Base-by-base conservation (phyloP, 2,329 filamentous ascomycete species). In the Pyrenophora teres region DNA sequence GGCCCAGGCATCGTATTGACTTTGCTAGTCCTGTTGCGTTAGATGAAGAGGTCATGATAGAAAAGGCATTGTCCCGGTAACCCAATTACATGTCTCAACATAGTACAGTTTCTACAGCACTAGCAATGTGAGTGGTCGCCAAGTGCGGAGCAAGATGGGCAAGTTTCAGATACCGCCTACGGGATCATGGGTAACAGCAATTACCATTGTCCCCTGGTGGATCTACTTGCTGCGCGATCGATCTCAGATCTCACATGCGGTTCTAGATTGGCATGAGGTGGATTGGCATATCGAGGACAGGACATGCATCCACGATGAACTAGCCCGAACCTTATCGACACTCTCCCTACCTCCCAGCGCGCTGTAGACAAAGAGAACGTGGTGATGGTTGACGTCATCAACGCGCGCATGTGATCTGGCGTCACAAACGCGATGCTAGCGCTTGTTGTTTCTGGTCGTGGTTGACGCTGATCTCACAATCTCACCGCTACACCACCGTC, bases 361-460 rank as follows among this genome's bases (percentile, higher is more conserved):
- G 33, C 12, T 19, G 13, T 31, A 10, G 35, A 13, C 21, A 50
- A 31, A 38, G 18, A 33, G 12, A 15, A 37, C 25, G 25, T 31
- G 39, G 40, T 32, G 32, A 19, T 50, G 31, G 27, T 39, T 40
- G 42, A 54, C 48, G 47, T 54, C 47, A 51, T 51, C 33, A 21
- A 33, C 25, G 25, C 35, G 21, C 19, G 46, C 52, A 54, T 46
- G 41, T 51, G 52, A 51, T 33, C 35, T 54, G 47, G 52, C 52
- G 52, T 54, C 27, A 30, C 8, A 30, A 37, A 30, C 33, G 38
- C 41, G 41, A 41, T 31, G 18, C n/a, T 46, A 32, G 44, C 25
- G 35, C 15, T 3, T n/a, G 9, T 10, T 21, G 25, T 31, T 16
- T 10, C 13, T 18, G 10, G 21, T 15, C 15, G 15, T n/a, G 31